Percentiles rank a stretch among this genome's conserved stretches.
Conservation (phyloP, 805 yeast genomes). For the Starmera amethionina region DNA sequence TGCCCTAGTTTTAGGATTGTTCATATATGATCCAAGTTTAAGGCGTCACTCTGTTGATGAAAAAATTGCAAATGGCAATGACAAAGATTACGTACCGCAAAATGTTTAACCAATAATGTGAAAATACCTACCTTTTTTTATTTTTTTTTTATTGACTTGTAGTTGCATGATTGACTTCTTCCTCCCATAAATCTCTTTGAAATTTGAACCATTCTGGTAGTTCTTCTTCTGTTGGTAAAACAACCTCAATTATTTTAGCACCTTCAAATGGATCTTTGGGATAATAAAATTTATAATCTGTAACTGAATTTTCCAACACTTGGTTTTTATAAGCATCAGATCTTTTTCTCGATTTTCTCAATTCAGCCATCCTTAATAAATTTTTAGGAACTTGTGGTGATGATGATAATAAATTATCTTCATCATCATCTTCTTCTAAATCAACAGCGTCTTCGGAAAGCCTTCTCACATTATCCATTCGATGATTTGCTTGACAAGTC, state of each 20-base stretch:
- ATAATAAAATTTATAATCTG: slow-evolving; percentile 9
- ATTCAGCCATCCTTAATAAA: slow-evolving; percentile 44
- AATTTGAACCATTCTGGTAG: slow-evolving; percentile 71
- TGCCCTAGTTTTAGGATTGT: neutral
- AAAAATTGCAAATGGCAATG: neutral
- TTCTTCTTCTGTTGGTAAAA: slow-evolving; percentile 45
- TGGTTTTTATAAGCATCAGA: neutral
- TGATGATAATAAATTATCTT: slow-evolving; percentile 32
- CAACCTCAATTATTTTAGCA: slow-evolving; percentile 14
- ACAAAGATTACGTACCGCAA: neutral
- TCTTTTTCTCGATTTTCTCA: slow-evolving; percentile 24
- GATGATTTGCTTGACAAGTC: slow-evolving; percentile 11
- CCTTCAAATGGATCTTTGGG: slow-evolving; percentile 9
- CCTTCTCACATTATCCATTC: slow-evolving; percentile 4
- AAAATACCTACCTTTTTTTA: too few species aligned
- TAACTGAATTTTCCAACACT: too few species aligned
- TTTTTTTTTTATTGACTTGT: too few species aligned
- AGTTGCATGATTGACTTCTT: slow-evolving; percentile 8
- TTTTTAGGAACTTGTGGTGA: slow-evolving; percentile 66
- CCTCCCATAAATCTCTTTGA: slow-evolving; percentile 62
- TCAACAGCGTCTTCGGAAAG: slow-evolving; percentile 10
- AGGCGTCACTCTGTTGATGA: neutral
- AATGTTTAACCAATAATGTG: slow-evolving; percentile 10
- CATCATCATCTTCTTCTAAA: slow-evolving; percentile 13
- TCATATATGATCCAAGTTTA: neutral